phyloP scores from a whole-genome alignment of 1,284 basidiomycete species.

The Apiotrichum akiyoshidainum region DNA sequence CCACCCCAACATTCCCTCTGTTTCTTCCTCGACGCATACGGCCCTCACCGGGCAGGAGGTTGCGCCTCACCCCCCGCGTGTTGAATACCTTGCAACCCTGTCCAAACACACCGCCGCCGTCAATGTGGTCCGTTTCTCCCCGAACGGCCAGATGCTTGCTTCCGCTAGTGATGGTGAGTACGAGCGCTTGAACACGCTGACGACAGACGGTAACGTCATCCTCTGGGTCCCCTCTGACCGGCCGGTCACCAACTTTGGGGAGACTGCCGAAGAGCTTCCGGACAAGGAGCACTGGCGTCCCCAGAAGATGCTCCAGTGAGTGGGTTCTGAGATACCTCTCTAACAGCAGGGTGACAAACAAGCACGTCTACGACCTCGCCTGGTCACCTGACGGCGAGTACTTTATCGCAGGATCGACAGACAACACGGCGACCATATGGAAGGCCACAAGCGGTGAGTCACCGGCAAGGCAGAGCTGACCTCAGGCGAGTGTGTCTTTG shows the following conservation, averaged over 20 bases:
- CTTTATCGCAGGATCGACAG: constrained; percentile 90
- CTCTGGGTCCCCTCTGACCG: constrained; percentile 84
- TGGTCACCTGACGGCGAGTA: constrained; percentile 96
- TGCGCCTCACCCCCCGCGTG: constrained; percentile 69
- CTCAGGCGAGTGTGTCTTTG: constrained; percentile 47
- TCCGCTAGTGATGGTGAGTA: constrained; percentile 88
- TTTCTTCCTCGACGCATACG: constrained; percentile 53
- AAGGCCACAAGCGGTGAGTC: constrained; percentile 45
- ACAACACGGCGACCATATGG: constrained; percentile 71
- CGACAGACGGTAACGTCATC: constrained; percentile 88
- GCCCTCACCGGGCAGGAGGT: constrained; percentile 57
- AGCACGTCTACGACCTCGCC: constrained; percentile 95
- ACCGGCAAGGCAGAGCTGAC: constrained; percentile 10
- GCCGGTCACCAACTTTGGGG: constrained; percentile 72
- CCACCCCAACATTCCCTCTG: constrained; percentile 77
- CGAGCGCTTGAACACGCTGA: constrained; percentile 2
- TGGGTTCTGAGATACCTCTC: constrained; percentile 6
- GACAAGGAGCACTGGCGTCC: constrained; percentile 97
- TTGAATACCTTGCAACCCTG: constrained; percentile 93
- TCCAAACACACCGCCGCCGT: constrained; percentile 90
- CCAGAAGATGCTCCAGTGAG: constrained; percentile 77
- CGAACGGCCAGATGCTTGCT: constrained; percentile 87
- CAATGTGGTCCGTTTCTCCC: constrained; percentile 94
- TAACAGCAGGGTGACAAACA: constrained; percentile 59
- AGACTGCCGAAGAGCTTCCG: constrained; percentile 73